Evolutionary conservation across 2,329 filamentous ascomycete species (phyloP), one percentile per base, ranked within the genome.

Genomic region (Graphilbum fragrans): DNA sequence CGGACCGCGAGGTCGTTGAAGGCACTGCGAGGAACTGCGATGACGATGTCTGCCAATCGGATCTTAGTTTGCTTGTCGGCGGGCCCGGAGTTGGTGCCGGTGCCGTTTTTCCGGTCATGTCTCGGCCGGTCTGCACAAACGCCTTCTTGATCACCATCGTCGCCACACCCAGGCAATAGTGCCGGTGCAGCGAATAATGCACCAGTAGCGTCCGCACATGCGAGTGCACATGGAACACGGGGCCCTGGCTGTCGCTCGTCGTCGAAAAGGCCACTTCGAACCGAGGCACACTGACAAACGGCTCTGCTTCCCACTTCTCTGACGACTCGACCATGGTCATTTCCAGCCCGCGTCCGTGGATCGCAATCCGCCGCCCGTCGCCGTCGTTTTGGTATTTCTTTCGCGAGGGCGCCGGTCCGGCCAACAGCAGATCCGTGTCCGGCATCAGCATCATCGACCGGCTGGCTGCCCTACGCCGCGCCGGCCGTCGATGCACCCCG

Each of bases 111-210:
- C 22, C 14, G 8, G 55, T 20, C 39, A 55, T 44, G 44, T 72
- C 69, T 21, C 59, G 61, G 31, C 63, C 61, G 1, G 72, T 70
- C 44, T 63, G 67, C 57, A 75, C 59, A 48, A 88, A 84, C 0
- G 82, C 81, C 53, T 77, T 78, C 41, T 72, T 71, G 20, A 98
- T 59, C 3, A 93, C 85, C 55, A 79, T 80, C 20, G 73, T 65
- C 9, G 90, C 92, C 45, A 96, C 78, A 1, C 86, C 84, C 21
- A 93, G 71, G 1, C 88, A 82, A 55, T 95, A 98, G 56, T 94
- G 88, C 4, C 88, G 81, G 58, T 93, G 94, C 0, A 98, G 72
- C 1, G 93, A 98, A 56, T 96, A 96, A 39, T 93, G 82, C 8
- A 94, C 55, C 46, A 85, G 77, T 2, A 98, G 63, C 6, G 83